Percentiles rank a stretch among this genome's conserved stretches.
Conservation (phyloP, 768 basidiomycete genomes). For the Lenzites betulinus region DNA sequence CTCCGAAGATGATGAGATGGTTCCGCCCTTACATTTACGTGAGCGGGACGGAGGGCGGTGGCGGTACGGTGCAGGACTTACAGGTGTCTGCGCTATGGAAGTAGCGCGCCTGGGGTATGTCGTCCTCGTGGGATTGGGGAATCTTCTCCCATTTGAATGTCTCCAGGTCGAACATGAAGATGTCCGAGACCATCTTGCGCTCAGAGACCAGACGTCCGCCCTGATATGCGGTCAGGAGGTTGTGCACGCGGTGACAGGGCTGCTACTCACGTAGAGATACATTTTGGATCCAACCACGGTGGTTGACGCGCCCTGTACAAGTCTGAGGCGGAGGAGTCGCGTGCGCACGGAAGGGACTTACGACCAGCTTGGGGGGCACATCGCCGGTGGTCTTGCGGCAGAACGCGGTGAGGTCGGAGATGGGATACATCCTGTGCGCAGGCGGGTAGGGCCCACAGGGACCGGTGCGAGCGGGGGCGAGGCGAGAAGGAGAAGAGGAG, state of each 20-base stretch:
- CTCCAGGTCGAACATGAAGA: conserved; percentile 87
- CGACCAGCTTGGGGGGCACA: conserved; percentile 87
- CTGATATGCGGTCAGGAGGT: conserved; percentile 37
- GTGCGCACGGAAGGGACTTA: conserved; percentile 41
- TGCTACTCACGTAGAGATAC: conserved; percentile 78
- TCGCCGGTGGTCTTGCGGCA: conserved; percentile 82
- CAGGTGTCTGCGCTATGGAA: conserved; percentile 93
- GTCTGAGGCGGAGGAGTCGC: conserved; percentile 3
- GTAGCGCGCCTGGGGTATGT: conserved; percentile 82
- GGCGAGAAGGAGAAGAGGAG: not conserved
- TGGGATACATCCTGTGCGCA: conserved; percentile 58
- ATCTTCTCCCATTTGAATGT: conserved; percentile 81
- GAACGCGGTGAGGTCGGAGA: conserved; percentile 87
- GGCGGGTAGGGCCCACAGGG: conserved; percentile 10
- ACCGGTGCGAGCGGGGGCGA: conserved; percentile 8
- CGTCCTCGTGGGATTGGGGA: conserved; percentile 58
- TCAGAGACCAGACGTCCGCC: conserved; percentile 88
- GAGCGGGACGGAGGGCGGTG: conserved; percentile 19
- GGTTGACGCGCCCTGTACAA: conserved; percentile 78
- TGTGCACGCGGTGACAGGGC: not conserved
- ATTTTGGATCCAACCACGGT: conserved; percentile 86
- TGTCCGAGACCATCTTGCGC: conserved; percentile 85
- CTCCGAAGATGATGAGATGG: conserved; percentile 91
- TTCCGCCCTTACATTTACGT: conserved; percentile 65
- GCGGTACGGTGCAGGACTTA: conserved; percentile 37